Percentiles rank a stretch among this genome's conserved stretches.
Evolutionary conservation across 1,284 basidiomycete species (phyloP).

Genomic region (Gymnopus androsaceus): DNA sequence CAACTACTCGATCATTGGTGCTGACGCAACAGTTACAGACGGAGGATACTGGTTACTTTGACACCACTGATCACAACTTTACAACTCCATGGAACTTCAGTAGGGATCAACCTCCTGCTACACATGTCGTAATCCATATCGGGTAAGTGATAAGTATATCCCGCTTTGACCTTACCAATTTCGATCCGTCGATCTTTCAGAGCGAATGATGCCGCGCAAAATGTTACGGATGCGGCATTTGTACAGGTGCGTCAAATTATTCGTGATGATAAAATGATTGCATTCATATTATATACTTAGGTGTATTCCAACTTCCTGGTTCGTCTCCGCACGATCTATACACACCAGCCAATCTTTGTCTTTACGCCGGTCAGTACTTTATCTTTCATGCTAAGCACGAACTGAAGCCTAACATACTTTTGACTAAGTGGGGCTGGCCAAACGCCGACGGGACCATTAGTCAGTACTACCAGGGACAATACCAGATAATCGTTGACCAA

Average conservation of each 20-base stretch:
- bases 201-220: constrained; percentile 50
- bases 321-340: constrained; percentile 46
- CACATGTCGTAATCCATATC: constrained; percentile 57
- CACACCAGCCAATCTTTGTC: constrained; percentile 50
- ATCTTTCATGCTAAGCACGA: background rate
- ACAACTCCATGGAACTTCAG: constrained; percentile 61
- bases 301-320: constrained; percentile 49
- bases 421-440: constrained; percentile 68
- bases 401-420: background rate
- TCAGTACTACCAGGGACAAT: constrained; percentile 52
- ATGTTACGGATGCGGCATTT: constrained; percentile 45
- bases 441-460: constrained; percentile 45
- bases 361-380: constrained; percentile 49
- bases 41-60: constrained; percentile 57
- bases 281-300: too few species aligned
- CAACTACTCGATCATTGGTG: background rate
- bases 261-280: too few species aligned
- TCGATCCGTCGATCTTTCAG: constrained; percentile 20
- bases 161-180: background rate
- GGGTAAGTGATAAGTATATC: constrained; percentile 36
- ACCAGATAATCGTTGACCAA: constrained; percentile 44
- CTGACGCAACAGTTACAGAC: constrained; percentile 35
- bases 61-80: constrained; percentile 56
- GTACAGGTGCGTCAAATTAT: constrained; percentile 42
- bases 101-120: constrained; percentile 46